Evolutionary conservation across 1,284 basidiomycete species (phyloP).

Genomic region (Pseudozyma hubeiensis): DNA sequence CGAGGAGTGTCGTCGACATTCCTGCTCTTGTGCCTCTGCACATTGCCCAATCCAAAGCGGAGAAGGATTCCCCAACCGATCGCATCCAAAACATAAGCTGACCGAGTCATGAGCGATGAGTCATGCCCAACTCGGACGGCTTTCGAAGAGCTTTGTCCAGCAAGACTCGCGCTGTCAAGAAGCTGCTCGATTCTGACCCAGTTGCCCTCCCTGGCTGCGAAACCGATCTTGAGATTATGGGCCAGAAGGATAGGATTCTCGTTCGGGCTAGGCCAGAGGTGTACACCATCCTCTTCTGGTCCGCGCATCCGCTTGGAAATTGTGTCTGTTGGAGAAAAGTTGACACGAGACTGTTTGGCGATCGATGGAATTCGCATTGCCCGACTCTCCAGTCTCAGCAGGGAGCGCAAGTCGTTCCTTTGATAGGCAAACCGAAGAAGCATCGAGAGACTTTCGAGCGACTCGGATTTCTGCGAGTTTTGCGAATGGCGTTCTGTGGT

Average conservation of each 20-base stretch:
- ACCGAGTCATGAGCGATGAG: neutral
- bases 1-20: neutral
- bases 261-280: conserved; percentile 18
- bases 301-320: conserved; percentile 3
- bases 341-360: neutral
- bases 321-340: neutral
- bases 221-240: conserved; percentile 33
- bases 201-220: conserved; percentile 24
- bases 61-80: conserved; percentile 35
- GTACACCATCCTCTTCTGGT: conserved; percentile 13
- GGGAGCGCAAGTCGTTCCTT: conserved; percentile 26
- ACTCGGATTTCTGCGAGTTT: conserved; percentile 12
- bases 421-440: conserved; percentile 26
- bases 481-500: conserved; percentile 25
- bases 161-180: conserved; percentile 7
- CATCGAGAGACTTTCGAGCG: conserved; percentile 18
- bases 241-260: conserved; percentile 28
- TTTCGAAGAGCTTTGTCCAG: neutral
- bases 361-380: conserved; percentile 5
- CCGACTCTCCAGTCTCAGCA: conserved; percentile 25
- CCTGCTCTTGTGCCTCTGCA: neutral
- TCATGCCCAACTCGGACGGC: neutral
- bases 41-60: conserved; percentile 23
- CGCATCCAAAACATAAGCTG: conserved; percentile 3
- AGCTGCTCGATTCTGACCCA: conserved; percentile 34